Evolutionary conservation across 1,284 basidiomycete genomes (phyloP).

Genomic region (Cryptococcus amylolentus): DNA sequence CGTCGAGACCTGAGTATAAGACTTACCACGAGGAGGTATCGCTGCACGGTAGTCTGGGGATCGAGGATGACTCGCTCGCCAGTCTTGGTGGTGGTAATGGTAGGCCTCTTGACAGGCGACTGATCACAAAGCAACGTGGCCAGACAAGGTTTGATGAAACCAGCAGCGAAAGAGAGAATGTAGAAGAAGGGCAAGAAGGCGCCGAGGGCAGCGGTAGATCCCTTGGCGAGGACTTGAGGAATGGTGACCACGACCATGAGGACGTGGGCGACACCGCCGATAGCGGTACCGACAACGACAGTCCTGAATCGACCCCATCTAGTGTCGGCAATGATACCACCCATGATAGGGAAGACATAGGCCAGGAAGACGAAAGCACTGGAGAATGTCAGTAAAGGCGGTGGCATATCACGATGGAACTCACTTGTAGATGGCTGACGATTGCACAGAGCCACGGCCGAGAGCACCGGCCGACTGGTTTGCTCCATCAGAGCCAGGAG

Average conservation of each 20-base stretch:
- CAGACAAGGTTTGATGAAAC: conserved; percentile 49
- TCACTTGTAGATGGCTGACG: conserved; percentile 20
- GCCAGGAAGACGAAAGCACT: conserved; percentile 35
- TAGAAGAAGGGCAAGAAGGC: conserved; percentile 48
- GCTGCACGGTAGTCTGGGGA: conserved; percentile 40
- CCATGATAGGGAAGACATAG: conserved; percentile 37
- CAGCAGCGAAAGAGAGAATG: conserved; percentile 46
- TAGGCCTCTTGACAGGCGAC: conserved; percentile 38
- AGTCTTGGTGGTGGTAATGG: conserved; percentile 27
- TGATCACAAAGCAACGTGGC: conserved; percentile 49
- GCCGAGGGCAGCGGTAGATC: conserved; percentile 23
- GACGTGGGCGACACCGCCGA: conserved; percentile 43
- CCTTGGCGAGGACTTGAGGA: conserved; percentile 37
- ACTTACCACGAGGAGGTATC: conserved; percentile 39
- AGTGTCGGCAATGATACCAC: conserved; percentile 64
- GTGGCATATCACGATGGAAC: neutral
- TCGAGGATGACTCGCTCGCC: conserved; percentile 49
- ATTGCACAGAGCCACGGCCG: conserved; percentile 33
- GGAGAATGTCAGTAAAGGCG: conserved; percentile 11
- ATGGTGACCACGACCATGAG: conserved; percentile 44
- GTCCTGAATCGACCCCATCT: conserved; percentile 74
- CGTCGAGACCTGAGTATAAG: neutral
- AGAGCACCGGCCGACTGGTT: conserved; percentile 50
- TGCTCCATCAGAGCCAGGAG: conserved; percentile 63
- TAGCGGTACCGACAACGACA: conserved; percentile 53